Evolutionary conservation across 2,329 filamentous ascomycete genomes (phyloP).

Genomic region (Stachybotrys chartarum): DNA sequence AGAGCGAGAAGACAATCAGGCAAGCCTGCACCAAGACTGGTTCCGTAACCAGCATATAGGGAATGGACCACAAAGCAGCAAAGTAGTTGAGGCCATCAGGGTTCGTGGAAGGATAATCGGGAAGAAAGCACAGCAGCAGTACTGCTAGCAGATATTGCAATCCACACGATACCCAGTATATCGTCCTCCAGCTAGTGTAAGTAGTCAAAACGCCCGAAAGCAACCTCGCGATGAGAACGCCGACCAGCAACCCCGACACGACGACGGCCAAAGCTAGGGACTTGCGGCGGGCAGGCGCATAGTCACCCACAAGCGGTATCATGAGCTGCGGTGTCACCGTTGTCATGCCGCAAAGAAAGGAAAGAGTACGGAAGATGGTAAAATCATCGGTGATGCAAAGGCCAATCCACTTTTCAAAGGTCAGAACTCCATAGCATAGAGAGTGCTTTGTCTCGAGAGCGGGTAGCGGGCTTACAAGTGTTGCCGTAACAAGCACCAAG

Average conservation of each 20-base stretch:
- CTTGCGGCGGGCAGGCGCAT: conserved; percentile 61
- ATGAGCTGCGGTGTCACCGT: conserved; percentile 76
- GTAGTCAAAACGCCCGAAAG: conserved; percentile 69
- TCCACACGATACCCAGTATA: conserved; percentile 72
- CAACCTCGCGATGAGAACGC: conserved; percentile 68
- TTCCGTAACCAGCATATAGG: conserved; percentile 55
- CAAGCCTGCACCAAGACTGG: conserved; percentile 65
- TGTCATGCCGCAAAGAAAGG: conserved; percentile 63
- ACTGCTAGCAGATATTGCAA: conserved; percentile 61
- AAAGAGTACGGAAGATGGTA: conserved; percentile 59
- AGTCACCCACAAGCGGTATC: conserved; percentile 73
- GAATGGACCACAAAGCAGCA: conserved; percentile 56
- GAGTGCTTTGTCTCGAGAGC: too few relatives aligned
- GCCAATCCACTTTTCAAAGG: conserved; percentile 49
- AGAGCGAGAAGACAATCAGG: conserved; percentile 55
- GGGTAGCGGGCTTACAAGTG: conserved; percentile 42
- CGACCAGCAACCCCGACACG: conserved; percentile 66
- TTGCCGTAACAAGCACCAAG: conserved; percentile 61
- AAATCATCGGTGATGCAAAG: conserved; percentile 64
- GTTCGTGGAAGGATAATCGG: conserved; percentile 73
- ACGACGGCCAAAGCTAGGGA: conserved; percentile 67
- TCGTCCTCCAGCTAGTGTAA: conserved; percentile 65
- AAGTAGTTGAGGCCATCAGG: conserved; percentile 58
- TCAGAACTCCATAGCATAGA: not conserved
- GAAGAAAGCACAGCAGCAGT: conserved; percentile 66